These are phyloP conservation scores for Lipomyces kockii DNA, from an alignment of 805 yeast genomes.

Conservation along the genomic window DNA sequence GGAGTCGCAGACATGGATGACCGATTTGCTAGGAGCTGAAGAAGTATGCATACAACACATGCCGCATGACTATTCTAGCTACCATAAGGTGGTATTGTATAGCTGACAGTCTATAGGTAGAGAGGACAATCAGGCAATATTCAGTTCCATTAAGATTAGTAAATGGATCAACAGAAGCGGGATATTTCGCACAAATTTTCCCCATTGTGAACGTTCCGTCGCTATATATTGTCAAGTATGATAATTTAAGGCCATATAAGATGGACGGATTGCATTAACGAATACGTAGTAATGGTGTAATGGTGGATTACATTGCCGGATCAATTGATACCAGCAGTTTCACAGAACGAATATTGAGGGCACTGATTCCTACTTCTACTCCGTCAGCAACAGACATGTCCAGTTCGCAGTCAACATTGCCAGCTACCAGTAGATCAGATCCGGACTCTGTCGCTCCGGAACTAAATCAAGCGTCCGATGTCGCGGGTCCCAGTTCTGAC, in stretches of 20 bases:
- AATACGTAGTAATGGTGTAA: slow-evolving; percentile 22
- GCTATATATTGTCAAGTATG: slow-evolving; percentile 54
- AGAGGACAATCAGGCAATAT: slow-evolving; percentile 38
- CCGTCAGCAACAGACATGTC: background rate
- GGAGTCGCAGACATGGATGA: slow-evolving; percentile 30
- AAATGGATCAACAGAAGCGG: slow-evolving; percentile 52
- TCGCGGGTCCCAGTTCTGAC: background rate
- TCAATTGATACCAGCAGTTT: slow-evolving; percentile 15
- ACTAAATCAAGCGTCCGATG: background rate
- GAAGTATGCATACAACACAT: slow-evolving; percentile 15
- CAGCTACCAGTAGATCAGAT: background rate
- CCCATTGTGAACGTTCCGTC: slow-evolving; percentile 59
- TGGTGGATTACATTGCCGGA: slow-evolving; percentile 31
- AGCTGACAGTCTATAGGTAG: slow-evolving; percentile 12
- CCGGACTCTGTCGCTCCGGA: background rate
- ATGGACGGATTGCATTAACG: slow-evolving; percentile 19
- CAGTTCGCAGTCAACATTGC: background rate
- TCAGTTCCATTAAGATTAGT: slow-evolving; percentile 52
- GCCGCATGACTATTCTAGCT: background rate
- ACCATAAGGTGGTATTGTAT: slow-evolving; percentile 1
- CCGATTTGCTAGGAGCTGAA: slow-evolving; percentile 21
- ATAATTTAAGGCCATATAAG: background rate
- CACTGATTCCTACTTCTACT: slow-evolving; percentile 10
- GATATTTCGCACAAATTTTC: slow-evolving; percentile 60
- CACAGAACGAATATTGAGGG: slow-evolving; percentile 12